Evolutionary conservation across 805 yeast genomes (phyloP), one percentile per base, ranked within the genome.

Genomic region (Middelhovenomyces tepae): DNA sequence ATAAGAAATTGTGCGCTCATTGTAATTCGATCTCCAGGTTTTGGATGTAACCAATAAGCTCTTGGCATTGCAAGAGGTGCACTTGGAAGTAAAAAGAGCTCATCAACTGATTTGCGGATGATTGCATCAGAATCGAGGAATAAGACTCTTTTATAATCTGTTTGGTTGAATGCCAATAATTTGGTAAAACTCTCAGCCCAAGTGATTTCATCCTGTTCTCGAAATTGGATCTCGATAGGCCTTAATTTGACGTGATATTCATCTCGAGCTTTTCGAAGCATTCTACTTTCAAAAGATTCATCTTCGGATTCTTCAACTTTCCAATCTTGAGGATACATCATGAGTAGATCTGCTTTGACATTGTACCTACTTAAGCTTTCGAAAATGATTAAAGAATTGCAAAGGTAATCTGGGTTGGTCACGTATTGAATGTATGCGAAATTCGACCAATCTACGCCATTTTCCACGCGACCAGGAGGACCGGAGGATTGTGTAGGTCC

Each of bases 371-470:
- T 43, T 16, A 70, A 40, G 11, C 44, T 46, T 3, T 43, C 43
- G 25, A 59, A 49, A 41, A 67, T 67, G 34, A 67, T 46, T 8
- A 69, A 37, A 3, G 69, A 67, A 25, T 64, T 50, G 32, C 65
- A 58, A 18, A 70, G 46, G 38, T 69, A 64, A 23, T 56, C 54
- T 21, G 50, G 38, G 37, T 54, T 48, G 1, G 74, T 67, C 9
- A 73, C 73, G 47, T 70, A 70, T 40, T 66, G 71, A 8, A 67
- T 62, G 43, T 70, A 70, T 0, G 72, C 75, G 21, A 46, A 48
- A 24, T 53, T 48, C 2, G 40, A 15, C 62, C 62, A 57, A 20
- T 49, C 39, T 5, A 50, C 15, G n/a, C n/a, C n/a, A n/a, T n/a
- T n/a, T n/a, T n/a, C n/a, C n/a, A n/a, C n/a, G n/a, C n/a, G n/a